Evolutionary conservation across 768 basidiomycete genomes (phyloP), one percentile per base, ranked within the genome.

Genomic region (Lentinula detonsa): DNA sequence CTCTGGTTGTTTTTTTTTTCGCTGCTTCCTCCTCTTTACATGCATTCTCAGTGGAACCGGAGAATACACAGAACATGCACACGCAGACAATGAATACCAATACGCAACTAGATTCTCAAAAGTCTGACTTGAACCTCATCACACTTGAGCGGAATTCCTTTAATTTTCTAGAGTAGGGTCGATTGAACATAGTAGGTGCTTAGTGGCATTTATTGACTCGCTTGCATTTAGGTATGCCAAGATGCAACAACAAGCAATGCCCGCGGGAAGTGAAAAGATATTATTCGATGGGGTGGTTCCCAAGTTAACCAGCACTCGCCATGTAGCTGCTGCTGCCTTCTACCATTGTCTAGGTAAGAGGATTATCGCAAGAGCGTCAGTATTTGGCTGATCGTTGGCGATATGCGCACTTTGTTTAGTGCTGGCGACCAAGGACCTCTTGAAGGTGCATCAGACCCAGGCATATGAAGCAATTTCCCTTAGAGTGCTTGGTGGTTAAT

Each of bases 291-390:
- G 77, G 35, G 78, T 93, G 37, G 87, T 85, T 9, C 90, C 90
- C 9, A 80, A 74, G 63, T 69, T 73, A 48, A 83, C 87, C 1
- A 91, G 87, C 65, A 90, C 87, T 4, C 79, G 83, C 9, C 90
- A 86, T 68, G 88, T 93, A 40, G 92, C 90, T 9, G 86, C 91
- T 8, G 84, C 88, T 15, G 92, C 85, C 4, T 87, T 94, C 70
- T 91, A 94, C 71, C 90, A 94, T 65, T 92, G 91, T 69, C 78
- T 94, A 46, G 91, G 92, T 92, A 61, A 40, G 80, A 70, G 39
- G 5, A 31, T 57, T 45, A 13, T 42, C 59, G 23, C 23, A 23
- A 23, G 59, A 43, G 60, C 46, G 50, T 59, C 37, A 16, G 49
- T 63, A 46, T 28, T 28, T 28, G 28, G 3, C 16, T 28, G 7